These are phyloP conservation scores for Aspergillus hiratsukae DNA, from an alignment of 2,329 filamentous ascomycete genomes.

Conservation along the genomic window DNA sequence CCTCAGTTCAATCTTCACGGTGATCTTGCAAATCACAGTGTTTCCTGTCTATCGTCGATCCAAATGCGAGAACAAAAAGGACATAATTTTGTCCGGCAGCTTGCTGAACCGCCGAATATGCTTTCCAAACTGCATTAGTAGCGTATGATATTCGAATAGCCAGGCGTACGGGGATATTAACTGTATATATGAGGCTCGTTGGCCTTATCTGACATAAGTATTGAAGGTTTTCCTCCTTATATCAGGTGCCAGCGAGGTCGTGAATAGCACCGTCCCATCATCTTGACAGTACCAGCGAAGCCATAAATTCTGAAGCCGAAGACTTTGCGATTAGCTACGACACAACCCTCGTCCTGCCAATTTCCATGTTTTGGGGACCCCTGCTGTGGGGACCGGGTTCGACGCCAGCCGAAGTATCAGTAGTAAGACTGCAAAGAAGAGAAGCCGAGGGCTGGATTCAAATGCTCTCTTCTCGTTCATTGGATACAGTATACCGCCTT, in stretches of 20 bases:
- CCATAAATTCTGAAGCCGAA: no score
- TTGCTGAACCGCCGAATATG: background rate
- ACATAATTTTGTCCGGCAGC: background rate
- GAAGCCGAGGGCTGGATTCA: background rate
- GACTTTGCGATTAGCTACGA: constrained; percentile 23
- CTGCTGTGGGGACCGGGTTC: no score
- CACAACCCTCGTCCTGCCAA: no score
- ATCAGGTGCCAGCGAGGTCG: constrained; percentile 34
- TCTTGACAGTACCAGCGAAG: no score
- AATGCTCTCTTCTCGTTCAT: background rate
- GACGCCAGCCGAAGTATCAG: no score
- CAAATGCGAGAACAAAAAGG: background rate
- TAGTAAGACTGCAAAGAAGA: no score
- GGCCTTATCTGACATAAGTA: background rate
- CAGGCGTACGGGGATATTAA: no score
- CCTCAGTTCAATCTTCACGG: constrained; percentile 10
- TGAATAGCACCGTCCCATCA: constrained; percentile 44
- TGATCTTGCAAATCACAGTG: no score
- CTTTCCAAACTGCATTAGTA: background rate
- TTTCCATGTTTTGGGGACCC: no score
- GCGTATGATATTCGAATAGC: background rate
- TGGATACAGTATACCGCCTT: background rate
- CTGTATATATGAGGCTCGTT: background rate
- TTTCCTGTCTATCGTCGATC: background rate
- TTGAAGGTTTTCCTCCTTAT: constrained; percentile 33